Percentiles rank a stretch among this genome's conserved stretches.
Evolutionary conservation across 1,284 basidiomycete genomes (phyloP).

Genomic region (Apiotrichum mycotoxinovorans): DNA sequence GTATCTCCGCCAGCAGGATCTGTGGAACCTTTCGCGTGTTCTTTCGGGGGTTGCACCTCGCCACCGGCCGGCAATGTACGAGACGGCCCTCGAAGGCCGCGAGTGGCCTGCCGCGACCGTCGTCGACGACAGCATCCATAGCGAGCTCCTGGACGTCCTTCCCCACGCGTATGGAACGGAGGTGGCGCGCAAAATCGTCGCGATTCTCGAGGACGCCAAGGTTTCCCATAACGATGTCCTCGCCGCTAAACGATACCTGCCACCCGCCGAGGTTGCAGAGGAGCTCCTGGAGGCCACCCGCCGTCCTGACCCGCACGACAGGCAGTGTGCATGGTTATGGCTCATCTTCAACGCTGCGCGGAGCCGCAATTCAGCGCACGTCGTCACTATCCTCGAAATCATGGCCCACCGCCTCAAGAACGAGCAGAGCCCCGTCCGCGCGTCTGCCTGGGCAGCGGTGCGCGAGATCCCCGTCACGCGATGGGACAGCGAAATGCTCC

Average conservation of each 20-base stretch:
- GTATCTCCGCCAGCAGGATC: neutral
- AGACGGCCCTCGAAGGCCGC: neutral
- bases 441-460: neutral
- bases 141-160: neutral
- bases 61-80: neutral
- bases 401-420: neutral
- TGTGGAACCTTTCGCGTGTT: neutral
- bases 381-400: neutral
- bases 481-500: neutral
- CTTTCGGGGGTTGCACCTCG: neutral
- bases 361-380: neutral
- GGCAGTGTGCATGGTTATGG: neutral
- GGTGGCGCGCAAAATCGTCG: neutral
- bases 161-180: neutral
- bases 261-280: neutral
- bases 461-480: neutral
- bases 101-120: neutral
- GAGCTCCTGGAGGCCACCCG: neutral
- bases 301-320: neutral
- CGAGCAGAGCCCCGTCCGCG: conserved; percentile 1
- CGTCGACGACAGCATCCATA: neutral
- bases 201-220: too few species aligned
- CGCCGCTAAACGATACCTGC: neutral
- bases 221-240: neutral
- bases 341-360: neutral